Conservation (phyloP, 345 rosid genomes). For the Kandelia obovata region DNA sequence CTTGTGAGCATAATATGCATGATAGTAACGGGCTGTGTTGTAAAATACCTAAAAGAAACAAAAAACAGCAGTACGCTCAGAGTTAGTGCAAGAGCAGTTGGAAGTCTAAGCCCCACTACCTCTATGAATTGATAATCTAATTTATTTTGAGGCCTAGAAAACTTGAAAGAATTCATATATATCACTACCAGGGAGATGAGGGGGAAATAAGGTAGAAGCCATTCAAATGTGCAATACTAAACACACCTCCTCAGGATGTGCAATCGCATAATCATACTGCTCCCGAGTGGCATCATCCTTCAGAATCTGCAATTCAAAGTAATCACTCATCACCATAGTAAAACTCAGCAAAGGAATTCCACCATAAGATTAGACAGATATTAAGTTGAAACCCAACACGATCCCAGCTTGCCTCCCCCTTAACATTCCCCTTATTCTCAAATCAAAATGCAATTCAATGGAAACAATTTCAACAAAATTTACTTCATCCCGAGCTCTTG, state of each 20-base stretch:
- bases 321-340: background rate
- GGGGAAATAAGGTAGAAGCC: background rate
- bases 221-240: background rate
- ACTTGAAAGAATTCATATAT: too few species aligned
- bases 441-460: too few species aligned
- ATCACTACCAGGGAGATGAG: background rate
- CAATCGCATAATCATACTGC: constrained; percentile 93
- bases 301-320: constrained; percentile 56
- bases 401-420: too few species aligned
- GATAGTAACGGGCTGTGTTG: constrained; percentile 89
- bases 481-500: too few species aligned
- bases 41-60: constrained; percentile 62
- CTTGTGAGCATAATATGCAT: constrained; percentile 87
- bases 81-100: background rate
- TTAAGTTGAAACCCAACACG: background rate
- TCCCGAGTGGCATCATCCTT: constrained; percentile 94
- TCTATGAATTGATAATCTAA: too few species aligned
- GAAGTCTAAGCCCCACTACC: too few species aligned
- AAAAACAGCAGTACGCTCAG: background rate
- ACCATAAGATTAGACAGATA: background rate
- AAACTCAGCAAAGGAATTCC: background rate
- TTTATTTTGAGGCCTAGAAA: too few species aligned
- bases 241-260: constrained; percentile 88
- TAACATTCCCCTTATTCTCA: too few species aligned
- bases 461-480: too few species aligned